Evolutionary conservation across 2,329 filamentous ascomycete species (phyloP).

Genomic region (Ophiostoma fasciatum): DNA sequence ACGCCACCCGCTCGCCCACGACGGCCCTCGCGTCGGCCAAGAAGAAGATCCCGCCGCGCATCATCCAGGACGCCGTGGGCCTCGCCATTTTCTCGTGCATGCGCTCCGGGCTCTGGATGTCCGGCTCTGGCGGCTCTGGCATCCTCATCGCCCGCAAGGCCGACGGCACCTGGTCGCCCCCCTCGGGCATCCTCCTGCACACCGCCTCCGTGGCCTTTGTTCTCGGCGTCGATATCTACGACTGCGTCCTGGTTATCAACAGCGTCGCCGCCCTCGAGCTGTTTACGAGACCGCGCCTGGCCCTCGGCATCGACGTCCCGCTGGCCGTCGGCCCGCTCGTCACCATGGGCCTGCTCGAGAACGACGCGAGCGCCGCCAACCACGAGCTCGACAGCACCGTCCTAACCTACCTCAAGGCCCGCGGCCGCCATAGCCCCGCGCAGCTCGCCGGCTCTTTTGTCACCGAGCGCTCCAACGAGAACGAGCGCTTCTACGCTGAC

Average conservation of each 20-base stretch:
- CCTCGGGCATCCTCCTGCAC: constrained; percentile 80
- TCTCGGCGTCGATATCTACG: constrained; percentile 86
- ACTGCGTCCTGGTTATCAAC: constrained; percentile 88
- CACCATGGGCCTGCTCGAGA: constrained; percentile 34
- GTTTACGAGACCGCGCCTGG: constrained; percentile 66
- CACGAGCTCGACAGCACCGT: constrained; percentile 39
- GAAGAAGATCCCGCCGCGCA: constrained; percentile 74
- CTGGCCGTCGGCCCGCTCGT: constrained; percentile 40
- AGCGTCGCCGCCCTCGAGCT: constrained; percentile 69
- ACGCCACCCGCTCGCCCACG: constrained; percentile 5
- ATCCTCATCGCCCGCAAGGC: constrained; percentile 71
- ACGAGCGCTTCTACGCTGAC: constrained; percentile 41
- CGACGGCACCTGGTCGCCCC: constrained; percentile 55
- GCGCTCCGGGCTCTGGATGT: constrained; percentile 84
- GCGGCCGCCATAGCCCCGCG: constrained; percentile 38
- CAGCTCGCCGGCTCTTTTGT: constrained; percentile 42
- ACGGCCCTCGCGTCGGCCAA: constrained; percentile 34
- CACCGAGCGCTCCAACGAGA: constrained; percentile 42
- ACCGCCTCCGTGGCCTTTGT: constrained; percentile 81
- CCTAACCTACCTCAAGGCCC: constrained; percentile 43
- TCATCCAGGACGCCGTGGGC: constrained; percentile 79
- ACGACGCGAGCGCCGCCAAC: constrained; percentile 25
- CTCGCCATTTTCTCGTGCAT: constrained; percentile 92
- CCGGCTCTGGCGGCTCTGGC: constrained; percentile 79
- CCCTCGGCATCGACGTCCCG: constrained; percentile 30